Evolutionary conservation across 164 flowering plant genomes (phyloP).

Genomic region (Echeveria elegans): DNA sequence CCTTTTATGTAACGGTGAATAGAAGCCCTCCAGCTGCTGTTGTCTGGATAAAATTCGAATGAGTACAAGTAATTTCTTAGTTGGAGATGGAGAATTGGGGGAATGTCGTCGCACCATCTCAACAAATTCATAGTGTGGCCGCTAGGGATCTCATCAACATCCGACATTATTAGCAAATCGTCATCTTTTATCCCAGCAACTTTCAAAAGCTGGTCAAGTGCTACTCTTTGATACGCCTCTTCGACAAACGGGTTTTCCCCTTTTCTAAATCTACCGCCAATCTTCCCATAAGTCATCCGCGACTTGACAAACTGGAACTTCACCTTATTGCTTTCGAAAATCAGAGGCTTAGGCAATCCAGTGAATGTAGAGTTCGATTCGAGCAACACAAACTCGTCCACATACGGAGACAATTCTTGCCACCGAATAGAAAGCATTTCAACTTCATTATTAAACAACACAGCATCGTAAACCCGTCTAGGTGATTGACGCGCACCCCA

Average conservation of each 20-base stretch:
- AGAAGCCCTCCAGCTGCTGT: conserved; percentile 86
- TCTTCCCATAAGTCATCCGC: conserved; percentile 61
- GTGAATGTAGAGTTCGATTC: conserved; percentile 92
- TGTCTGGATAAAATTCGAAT: conserved; percentile 56
- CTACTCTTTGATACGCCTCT: conserved; percentile 84
- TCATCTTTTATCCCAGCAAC: conserved; percentile 81
- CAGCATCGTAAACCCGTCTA: conserved; percentile 80
- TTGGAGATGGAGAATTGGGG: conserved; percentile 66
- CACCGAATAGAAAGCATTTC: conserved; percentile 74
- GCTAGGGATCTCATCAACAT: conserved; percentile 91
- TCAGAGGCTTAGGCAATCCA: conserved; percentile 51
- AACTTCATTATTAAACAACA: conserved; percentile 71
- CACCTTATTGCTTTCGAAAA: conserved; percentile 42
- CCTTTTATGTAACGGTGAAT: conserved; percentile 60
- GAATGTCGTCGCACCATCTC: conserved; percentile 90
- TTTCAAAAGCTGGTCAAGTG: conserved; percentile 70
- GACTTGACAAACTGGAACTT: conserved; percentile 57
- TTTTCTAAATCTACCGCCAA: conserved; percentile 68
- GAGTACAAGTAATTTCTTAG: conserved; percentile 76
- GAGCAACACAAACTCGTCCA: conserved; percentile 76
- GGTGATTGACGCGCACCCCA: conserved; percentile 83
- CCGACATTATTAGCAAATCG: conserved; percentile 89
- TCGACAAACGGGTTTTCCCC: conserved; percentile 90
- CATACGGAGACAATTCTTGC: conserved; percentile 75
- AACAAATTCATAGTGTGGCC: conserved; percentile 73